These are phyloP conservation scores for Pisolithus marmoratus DNA, from an alignment of 768 basidiomycete species.

Conservation along the genomic window DNA sequence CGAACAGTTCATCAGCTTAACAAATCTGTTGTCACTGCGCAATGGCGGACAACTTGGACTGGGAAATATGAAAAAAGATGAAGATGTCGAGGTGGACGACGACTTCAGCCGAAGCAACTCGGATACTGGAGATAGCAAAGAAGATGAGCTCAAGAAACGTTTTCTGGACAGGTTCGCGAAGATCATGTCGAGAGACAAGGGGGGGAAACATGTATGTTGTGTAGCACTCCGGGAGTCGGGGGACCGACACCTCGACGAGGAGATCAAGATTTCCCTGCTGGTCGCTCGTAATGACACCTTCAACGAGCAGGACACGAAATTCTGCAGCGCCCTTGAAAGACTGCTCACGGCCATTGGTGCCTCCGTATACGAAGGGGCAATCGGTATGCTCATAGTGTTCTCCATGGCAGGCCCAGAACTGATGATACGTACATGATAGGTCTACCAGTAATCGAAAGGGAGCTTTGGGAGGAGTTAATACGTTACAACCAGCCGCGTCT, in stretches of 20 bases:
- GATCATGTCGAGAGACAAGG: neutral
- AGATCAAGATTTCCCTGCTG: neutral
- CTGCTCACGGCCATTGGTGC: neutral
- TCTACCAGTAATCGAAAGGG: neutral
- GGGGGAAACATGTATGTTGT: neutral
- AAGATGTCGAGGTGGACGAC: slow-evolving; percentile 6
- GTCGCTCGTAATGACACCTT: neutral
- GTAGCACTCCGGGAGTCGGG: neutral
- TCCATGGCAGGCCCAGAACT: neutral
- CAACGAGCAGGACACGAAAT: neutral
- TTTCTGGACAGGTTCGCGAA: slow-evolving; percentile 1
- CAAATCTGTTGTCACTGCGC: neutral
- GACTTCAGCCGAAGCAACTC: slow-evolving; percentile 6
- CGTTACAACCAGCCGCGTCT: neutral
- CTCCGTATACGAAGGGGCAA: neutral
- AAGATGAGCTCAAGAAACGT: slow-evolving; percentile 1
- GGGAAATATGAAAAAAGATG: no score
- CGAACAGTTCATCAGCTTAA: slow-evolving; percentile 1
- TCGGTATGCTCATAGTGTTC: neutral
- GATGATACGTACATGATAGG: neutral
- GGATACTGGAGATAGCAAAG: neutral
- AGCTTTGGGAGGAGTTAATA: neutral
- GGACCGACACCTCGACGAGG: neutral
- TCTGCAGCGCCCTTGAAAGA: neutral
- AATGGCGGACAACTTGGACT: neutral